phyloP scores from a whole-genome alignment of 1,139 yeast genomes.

The Meyerozyma elateridarum region DNA sequence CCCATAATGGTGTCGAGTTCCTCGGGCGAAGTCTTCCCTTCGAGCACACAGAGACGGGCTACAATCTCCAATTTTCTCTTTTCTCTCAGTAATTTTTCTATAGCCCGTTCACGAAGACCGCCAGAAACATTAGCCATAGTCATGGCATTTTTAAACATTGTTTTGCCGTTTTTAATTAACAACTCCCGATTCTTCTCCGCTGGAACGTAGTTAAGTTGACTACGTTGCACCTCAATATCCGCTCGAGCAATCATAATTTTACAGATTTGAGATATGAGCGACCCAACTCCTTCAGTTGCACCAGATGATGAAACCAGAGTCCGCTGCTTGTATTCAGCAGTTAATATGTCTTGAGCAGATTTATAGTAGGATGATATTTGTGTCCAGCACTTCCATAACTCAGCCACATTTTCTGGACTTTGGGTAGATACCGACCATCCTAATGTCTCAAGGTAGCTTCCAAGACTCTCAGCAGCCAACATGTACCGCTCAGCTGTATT shows the following conservation, averaged over 20 bases:
- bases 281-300: slow-evolving; percentile 27
- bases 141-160: slow-evolving; percentile 44
- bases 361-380: slow-evolving; percentile 35
- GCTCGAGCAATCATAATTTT: slow-evolving; percentile 45
- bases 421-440: slow-evolving; percentile 18
- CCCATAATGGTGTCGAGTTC: slow-evolving; percentile 40
- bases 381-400: slow-evolving; percentile 38
- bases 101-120: slow-evolving; percentile 45
- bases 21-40: slow-evolving; percentile 26
- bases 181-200: slow-evolving; percentile 26
- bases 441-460: slow-evolving; percentile 37
- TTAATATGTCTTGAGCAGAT: slow-evolving; percentile 33
- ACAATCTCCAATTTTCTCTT: slow-evolving; percentile 44
- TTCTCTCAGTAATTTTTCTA: slow-evolving; percentile 39
- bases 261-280: slow-evolving; percentile 36
- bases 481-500: slow-evolving; percentile 31
- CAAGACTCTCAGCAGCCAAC: slow-evolving; percentile 40
- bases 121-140: slow-evolving; percentile 43
- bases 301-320: slow-evolving; percentile 16
- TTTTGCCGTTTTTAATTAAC: slow-evolving; percentile 35
- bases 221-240: slow-evolving; percentile 50
- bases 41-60: slow-evolving; percentile 42
- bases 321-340: slow-evolving; percentile 15
- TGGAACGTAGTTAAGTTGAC: slow-evolving; percentile 26
- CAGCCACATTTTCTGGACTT: slow-evolving; percentile 7